A percentile compares a stretch with the other conserved stretches of the same genome.
Evolutionary conservation across 441 rosid species (phyloP).

Genomic region (Sinapis alba): DNA sequence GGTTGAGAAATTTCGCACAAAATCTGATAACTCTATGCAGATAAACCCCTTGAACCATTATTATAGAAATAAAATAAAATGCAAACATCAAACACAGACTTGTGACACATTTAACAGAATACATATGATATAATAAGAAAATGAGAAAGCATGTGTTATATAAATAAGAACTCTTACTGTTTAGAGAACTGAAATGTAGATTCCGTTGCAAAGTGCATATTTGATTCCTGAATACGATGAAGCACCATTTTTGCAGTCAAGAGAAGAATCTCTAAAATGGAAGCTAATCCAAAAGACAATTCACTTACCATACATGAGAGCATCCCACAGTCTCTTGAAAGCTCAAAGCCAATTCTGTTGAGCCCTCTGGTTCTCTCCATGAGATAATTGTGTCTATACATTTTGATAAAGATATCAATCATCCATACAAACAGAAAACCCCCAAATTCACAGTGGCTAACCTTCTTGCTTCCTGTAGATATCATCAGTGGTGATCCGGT

Average conservation of each 20-base stretch:
- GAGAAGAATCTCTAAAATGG: neutral
- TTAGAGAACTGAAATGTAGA: conserved; percentile 69
- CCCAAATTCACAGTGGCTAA: conserved; percentile 39
- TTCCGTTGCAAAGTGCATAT: conserved; percentile 73
- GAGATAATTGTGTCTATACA: conserved; percentile 83
- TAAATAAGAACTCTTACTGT: conserved; percentile 56
- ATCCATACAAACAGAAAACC: neutral
- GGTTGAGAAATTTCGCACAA: conserved; percentile 11
- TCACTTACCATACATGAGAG: conserved; percentile 75
- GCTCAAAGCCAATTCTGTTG: conserved; percentile 89
- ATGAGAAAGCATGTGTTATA: neutral
- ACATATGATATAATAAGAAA: neutral
- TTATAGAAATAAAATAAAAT: neutral
- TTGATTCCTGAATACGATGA: conserved; percentile 61
- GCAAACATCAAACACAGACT: neutral
- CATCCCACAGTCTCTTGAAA: conserved; percentile 93
- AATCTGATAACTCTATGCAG: neutral
- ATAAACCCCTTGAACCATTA: neutral
- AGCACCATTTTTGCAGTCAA: conserved; percentile 18
- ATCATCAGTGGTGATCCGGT: conserved; percentile 77
- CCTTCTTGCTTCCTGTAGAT: conserved; percentile 97
- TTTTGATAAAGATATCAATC: conserved; percentile 19
- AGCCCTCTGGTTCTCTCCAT: conserved; percentile 88
- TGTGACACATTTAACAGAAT: too few species aligned
- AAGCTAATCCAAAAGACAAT: conserved; percentile 3